A percentile compares a stretch with the other conserved stretches of the same genome.
Evolutionary conservation across 2,329 filamentous ascomycete species (phyloP).

Genomic region (Botrytis paeoniae): DNA sequence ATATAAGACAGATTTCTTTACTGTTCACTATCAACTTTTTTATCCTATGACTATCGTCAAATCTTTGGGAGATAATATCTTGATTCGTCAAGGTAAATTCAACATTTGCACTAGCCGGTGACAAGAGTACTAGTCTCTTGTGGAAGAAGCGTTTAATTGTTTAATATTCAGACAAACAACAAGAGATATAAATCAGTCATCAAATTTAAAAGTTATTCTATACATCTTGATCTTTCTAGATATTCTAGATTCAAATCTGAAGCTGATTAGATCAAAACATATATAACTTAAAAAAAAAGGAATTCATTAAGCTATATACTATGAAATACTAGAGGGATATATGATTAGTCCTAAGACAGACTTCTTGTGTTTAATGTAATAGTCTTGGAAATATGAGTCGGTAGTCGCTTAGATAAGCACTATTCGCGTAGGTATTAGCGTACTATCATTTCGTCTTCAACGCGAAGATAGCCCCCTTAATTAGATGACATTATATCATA

Average conservation of each 20-base stretch:
- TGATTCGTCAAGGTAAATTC: neutral
- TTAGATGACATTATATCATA: neutral
- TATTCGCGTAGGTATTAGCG: neutral
- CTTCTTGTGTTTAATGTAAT: rapidly evolving
- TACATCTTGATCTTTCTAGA: neutral
- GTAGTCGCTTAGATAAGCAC: neutral
- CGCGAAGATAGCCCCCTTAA: rapidly evolving
- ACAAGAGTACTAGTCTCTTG: neutral
- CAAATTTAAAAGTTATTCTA: rapidly evolving
- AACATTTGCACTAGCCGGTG: neutral
- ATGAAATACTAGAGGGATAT: neutral
- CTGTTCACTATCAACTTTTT: rapidly evolving
- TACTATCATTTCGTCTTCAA: neutral
- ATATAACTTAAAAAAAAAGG: neutral
- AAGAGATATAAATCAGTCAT: neutral
- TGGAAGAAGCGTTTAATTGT: neutral
- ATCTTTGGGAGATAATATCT: neutral
- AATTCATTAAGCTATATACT: no score
- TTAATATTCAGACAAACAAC: neutral
- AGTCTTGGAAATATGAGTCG: rapidly evolving
- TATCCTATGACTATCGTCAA: neutral
- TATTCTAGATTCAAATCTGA: rapidly evolving
- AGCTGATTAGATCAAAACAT: neutral
- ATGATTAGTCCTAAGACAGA: neutral
- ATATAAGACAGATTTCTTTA: neutral